Evolutionary conservation across 345 rosid species (phyloP).

Genomic region (Trapa bicornis): DNA sequence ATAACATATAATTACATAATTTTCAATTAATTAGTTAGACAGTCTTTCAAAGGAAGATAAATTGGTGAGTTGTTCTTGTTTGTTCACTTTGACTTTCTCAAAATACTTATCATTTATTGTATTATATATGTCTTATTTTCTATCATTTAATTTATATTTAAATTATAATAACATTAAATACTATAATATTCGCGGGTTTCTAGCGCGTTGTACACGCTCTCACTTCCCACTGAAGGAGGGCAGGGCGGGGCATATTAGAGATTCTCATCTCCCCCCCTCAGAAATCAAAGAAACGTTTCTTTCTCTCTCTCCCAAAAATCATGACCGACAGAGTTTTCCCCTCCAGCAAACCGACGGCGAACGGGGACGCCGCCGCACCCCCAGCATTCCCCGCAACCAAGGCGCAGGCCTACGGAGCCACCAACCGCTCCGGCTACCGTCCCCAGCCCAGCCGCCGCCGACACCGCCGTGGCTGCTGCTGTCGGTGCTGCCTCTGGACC

Average conservation of each 20-base stretch:
- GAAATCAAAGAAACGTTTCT: neutral
- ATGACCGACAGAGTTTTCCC: conserved; percentile 66
- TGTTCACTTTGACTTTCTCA: too few relatives aligned
- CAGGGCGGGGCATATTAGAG: neutral
- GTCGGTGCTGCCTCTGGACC: conserved; percentile 22
- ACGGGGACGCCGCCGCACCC: conserved; percentile 13
- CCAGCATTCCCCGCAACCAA: conserved; percentile 29
- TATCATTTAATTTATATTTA: too few relatives aligned
- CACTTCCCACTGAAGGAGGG: too few relatives aligned
- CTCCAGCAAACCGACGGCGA: conserved; percentile 35
- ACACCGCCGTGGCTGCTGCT: conserved; percentile 23
- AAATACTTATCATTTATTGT: too few relatives aligned
- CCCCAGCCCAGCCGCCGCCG: conserved; percentile 21
- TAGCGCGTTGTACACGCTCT: too few relatives aligned
- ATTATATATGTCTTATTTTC: too few relatives aligned
- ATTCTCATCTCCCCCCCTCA: neutral
- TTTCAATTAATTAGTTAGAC: too few relatives aligned
- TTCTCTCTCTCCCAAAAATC: conserved; percentile 4
- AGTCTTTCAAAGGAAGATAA: too few relatives aligned
- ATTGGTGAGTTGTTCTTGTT: too few relatives aligned
- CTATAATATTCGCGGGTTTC: too few relatives aligned
- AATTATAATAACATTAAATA: too few relatives aligned
- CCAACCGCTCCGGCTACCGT: conserved; percentile 30
- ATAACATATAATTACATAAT: too few relatives aligned
- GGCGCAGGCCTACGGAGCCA: conserved; percentile 28